These are phyloP conservation scores for Chaetomium strumarium DNA, from an alignment of 2,329 filamentous ascomycete species.

Conservation along the genomic window DNA sequence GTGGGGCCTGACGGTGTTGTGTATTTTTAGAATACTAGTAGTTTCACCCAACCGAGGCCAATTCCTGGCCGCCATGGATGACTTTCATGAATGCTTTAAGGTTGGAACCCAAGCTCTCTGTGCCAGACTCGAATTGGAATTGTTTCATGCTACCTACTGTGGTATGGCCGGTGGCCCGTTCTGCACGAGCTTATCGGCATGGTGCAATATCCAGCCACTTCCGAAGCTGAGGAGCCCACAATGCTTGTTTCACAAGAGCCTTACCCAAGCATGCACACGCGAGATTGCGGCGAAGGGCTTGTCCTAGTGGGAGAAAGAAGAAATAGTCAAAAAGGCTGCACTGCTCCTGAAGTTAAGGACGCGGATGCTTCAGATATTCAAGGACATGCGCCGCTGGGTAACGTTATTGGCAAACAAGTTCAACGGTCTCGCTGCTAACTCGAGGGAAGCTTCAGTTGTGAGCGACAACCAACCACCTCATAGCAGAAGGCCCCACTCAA, in stretches of 20 bases:
- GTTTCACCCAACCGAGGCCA: slow-evolving; percentile 7
- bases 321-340: too few species aligned
- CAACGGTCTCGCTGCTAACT: neutral
- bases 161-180: neutral
- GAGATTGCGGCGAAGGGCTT: neutral
- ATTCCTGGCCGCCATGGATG: neutral
- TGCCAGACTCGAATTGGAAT: neutral
- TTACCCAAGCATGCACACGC: neutral
- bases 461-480: slow-evolving; percentile 11
- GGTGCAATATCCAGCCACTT: neutral
- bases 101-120: neutral
- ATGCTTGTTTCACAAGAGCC: slow-evolving; percentile 1
- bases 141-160: slow-evolving; percentile 8
- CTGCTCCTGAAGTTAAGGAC: too few species aligned
- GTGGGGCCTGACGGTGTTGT: neutral
- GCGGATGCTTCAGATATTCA: too few species aligned
- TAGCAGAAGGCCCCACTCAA: slow-evolving; percentile 10
- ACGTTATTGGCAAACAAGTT: too few species aligned
- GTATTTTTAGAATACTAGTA: slow-evolving; percentile 14
- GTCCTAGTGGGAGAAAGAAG: too few species aligned
- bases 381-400: too few species aligned
- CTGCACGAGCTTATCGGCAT: too few species aligned
- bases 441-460: neutral
- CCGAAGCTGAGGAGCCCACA: neutral
- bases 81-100: neutral